These are phyloP conservation scores for Rhizopogon roseolus DNA, from an alignment of 768 basidiomycete species.

Conservation along the genomic window DNA sequence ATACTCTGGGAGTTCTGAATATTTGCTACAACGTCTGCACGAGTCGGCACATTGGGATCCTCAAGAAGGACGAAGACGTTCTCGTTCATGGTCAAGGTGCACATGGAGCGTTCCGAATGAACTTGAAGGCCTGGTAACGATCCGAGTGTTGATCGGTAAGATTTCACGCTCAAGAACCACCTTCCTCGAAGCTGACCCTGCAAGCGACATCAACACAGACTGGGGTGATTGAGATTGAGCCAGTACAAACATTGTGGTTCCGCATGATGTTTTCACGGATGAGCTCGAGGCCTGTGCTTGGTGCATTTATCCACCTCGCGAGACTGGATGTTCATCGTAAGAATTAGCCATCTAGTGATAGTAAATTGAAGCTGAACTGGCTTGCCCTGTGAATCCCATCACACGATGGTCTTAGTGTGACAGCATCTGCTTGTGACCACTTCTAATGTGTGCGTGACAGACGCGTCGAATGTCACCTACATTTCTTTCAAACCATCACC, in stretches of 20 bases:
- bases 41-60: constrained; percentile 66
- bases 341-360: constrained; percentile 1
- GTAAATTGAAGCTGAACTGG: not conserved
- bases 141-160: constrained; percentile 71
- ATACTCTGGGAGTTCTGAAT: constrained; percentile 26
- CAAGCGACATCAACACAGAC: constrained; percentile 13
- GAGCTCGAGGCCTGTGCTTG: constrained; percentile 61
- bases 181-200: constrained; percentile 58
- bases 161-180: constrained; percentile 69
- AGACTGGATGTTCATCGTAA: constrained; percentile 37
- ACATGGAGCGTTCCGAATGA: constrained; percentile 65
- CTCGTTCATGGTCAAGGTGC: constrained; percentile 72
- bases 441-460: constrained; percentile 17
- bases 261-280: constrained; percentile 63
- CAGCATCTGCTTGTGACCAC: not conserved
- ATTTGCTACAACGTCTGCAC: constrained; percentile 45
- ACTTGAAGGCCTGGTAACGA: constrained; percentile 46
- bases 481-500: not conserved
- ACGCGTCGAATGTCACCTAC: not conserved
- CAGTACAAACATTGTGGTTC: constrained; percentile 59
- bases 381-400: constrained; percentile 66
- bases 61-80: constrained; percentile 78
- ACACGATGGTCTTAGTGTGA: constrained; percentile 12
- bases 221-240: constrained; percentile 5
- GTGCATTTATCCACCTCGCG: constrained; percentile 83